phyloP scores from a whole-genome alignment of 2,329 filamentous ascomycete genomes.

The Ophiostoma australiae region DNA sequence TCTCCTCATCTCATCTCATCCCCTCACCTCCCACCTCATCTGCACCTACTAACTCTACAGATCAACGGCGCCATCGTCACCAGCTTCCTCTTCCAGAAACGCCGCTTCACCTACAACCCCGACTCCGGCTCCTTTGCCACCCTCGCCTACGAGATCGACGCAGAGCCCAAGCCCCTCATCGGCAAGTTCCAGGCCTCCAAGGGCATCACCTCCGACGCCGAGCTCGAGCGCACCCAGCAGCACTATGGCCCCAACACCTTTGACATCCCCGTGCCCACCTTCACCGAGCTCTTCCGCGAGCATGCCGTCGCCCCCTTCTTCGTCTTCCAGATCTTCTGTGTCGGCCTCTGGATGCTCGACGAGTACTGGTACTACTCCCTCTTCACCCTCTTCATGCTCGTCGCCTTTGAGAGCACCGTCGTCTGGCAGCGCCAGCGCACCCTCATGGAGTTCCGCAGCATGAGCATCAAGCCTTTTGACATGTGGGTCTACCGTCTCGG shows the following conservation, averaged over 20 bases:
- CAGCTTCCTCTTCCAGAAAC: slow-evolving; percentile 97
- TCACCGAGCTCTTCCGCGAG: slow-evolving; percentile 93
- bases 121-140: slow-evolving; percentile 72
- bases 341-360: slow-evolving; percentile 96
- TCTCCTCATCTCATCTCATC: too few species aligned
- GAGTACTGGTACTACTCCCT: slow-evolving; percentile 99
- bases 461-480: slow-evolving; percentile 98
- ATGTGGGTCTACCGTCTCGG: slow-evolving; percentile 84
- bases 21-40: too few species aligned
- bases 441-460: slow-evolving; percentile 91
- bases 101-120: slow-evolving; percentile 80
- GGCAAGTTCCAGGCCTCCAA: slow-evolving; percentile 72
- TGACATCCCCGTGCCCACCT: slow-evolving; percentile 94
- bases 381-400: slow-evolving; percentile 97
- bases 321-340: slow-evolving; percentile 98
- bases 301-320: slow-evolving; percentile 99
- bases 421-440: slow-evolving; percentile 98
- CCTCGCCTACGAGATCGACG: slow-evolving; percentile 76
- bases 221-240: slow-evolving; percentile 74
- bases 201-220: slow-evolving; percentile 68
- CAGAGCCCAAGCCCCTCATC: slow-evolving; percentile 74
- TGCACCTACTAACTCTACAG: slow-evolving; percentile 29
- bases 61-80: slow-evolving; percentile 67
- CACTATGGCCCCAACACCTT: slow-evolving; percentile 96
- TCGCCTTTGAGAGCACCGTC: slow-evolving; percentile 95